Evolutionary conservation across 2,329 filamentous ascomycete genomes (phyloP), one percentile per base, ranked within the genome.

Genomic region (Colletotrichum sp.): DNA sequence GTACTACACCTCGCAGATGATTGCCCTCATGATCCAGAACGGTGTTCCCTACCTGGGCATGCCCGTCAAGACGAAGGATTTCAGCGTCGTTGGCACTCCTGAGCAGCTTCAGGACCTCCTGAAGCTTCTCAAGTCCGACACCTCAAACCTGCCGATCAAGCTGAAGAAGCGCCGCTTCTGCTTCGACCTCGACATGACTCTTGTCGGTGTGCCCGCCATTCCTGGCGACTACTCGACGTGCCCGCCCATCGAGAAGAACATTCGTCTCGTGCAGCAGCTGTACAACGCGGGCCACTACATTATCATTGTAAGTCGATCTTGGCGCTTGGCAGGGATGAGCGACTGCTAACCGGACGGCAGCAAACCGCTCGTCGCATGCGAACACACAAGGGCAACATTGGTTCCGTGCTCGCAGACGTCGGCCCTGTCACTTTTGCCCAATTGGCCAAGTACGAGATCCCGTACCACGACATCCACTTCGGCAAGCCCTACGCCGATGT

Each of bases 161-260:
- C 68, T 77, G 44, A 79, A 81, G 76, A 81, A 80, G 71, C 74
- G 81, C 13, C 78, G 81, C n/a, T 82, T 82, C 77, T 82, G 81
- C 70, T 82, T 82, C 72, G 80, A 83, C 73, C 77, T 82, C 16
- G 82, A 83, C 74, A 78, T 79, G 71, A 83, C 82, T 3, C 77
- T 83, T 3, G 80, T 82, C 34, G 82, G 82, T 66, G 79, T 79
- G 12, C 81, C 81, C 16, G 72, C 57, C 11, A 74, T 82, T 15
- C 25, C 79, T 5, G 80, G 81, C 22, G 79, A 82, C 73, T 82
- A 82, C 76, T 79, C 79, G 5, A 82, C 81, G 13, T 82, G 80
- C 66, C 81, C 80, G 28, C 81, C 81, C 12, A 82, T 82, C 32
- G 76, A 78, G 57, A 79, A 77, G 75, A 82, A 82, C 69, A 81